Evolutionary conservation across 1,139 yeast species (phyloP).

Genomic region (Pichia terricola): DNA sequence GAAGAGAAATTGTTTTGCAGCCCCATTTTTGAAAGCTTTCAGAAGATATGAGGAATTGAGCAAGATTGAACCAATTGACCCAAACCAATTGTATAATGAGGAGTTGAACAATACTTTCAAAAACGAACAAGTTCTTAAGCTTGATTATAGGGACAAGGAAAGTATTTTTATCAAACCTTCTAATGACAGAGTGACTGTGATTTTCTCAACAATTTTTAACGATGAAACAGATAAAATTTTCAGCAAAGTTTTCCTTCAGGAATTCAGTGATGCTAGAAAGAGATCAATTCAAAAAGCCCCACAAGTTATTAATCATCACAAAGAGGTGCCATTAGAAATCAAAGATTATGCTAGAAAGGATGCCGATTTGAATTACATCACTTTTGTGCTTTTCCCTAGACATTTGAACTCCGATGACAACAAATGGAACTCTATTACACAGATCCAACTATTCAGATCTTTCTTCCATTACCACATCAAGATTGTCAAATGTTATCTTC

Average conservation of each 20-base stretch:
- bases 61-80: conserved; percentile 36
- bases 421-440: conserved; percentile 77
- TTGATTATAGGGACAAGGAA: conserved; percentile 90
- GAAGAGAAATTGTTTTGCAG: conserved; percentile 83
- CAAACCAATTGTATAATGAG: conserved; percentile 30
- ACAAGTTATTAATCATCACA: conserved; percentile 84
- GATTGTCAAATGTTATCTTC: conserved; percentile 97
- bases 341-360: conserved; percentile 28
- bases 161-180: conserved; percentile 85
- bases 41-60: conserved; percentile 65
- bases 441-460: conserved; percentile 85
- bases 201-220: conserved; percentile 86
- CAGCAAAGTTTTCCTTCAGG: conserved; percentile 93
- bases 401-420: conserved; percentile 60
- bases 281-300: conserved; percentile 97
- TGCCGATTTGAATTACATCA: conserved; percentile 60
- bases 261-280: conserved; percentile 94
- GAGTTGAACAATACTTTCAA: conserved; percentile 36
- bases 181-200: conserved; percentile 92
- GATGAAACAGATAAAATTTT: conserved; percentile 96
- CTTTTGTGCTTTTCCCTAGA: conserved; percentile 67
- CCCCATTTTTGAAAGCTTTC: conserved; percentile 87
- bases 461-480: conserved; percentile 98
- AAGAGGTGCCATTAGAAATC: conserved; percentile 90
- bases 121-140: conserved; percentile 54